Base-by-base conservation (phyloP, 371 early-diverging fungal genomes). In the Circinella umbellata region DNA sequence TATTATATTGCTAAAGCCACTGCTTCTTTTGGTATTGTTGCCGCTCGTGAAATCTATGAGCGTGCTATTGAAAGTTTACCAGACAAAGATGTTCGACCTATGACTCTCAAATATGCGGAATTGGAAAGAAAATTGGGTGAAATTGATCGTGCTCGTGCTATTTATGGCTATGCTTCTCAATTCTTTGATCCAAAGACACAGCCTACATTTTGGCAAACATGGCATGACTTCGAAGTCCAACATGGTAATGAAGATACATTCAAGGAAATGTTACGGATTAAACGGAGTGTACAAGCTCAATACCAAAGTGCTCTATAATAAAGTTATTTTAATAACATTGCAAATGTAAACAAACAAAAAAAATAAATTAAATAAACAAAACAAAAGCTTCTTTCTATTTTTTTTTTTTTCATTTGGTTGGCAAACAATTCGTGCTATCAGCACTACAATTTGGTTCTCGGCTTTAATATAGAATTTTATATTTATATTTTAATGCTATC, bases 191-290 rank as follows among this genome's bases (percentile, higher is more conserved):
- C 98, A 48, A 86, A 93, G 65, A 87, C 86, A 17, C 82, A 89
- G 76, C 73, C 87, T 76, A 64, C 82, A 73, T 95, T 93, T 73
- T 98, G 99, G 99, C 85, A 91, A 69, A 80, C 77, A 59, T 99
- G 99, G 99, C 93, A 96, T 67, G 93, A 95, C 66, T 99, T 98
- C 79, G 99, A 99, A 84, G 96, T 97, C 18, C 89, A 92, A 73
- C 94, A 95, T 74, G 99, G 99, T 61, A 97, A 96, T 77, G 98
- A 99, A 80, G 98, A 98, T 67, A 96, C 98, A 7, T 98, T 96
- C 82, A 96, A 95, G 80, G 98, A 98, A 73, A 97, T 97, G 98
- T 85, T 99, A 53, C 88, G 99, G 39, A 92, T 98, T 72, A 96
- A 97, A 78, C 93, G 99, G n/a, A 78, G 79, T 76, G 83, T 82